Conservation (phyloP, 2,329 filamentous ascomycete genomes). For the Ascochyta lentis region DNA sequence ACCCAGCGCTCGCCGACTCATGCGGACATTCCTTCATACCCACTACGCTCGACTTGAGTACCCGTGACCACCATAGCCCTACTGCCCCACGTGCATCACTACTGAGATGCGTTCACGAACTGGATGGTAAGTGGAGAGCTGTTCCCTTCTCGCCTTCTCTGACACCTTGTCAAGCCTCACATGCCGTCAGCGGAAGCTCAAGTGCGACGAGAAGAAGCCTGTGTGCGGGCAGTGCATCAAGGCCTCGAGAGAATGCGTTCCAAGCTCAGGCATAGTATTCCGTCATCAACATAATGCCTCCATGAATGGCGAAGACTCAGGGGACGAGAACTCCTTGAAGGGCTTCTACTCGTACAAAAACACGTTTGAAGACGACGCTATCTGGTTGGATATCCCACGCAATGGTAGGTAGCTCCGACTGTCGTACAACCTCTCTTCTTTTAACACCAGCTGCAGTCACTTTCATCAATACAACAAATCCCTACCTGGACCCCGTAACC, state of each 20-base stretch:
- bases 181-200: conserved; percentile 67
- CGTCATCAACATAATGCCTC: conserved; percentile 74
- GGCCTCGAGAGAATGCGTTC: conserved; percentile 65
- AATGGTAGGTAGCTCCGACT: conserved; percentile 53
- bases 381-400: conserved; percentile 69
- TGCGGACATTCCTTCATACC: conserved; percentile 31
- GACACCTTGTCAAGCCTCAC: conserved; percentile 49
- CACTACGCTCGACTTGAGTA: conserved; percentile 31
- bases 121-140: conserved; percentile 43
- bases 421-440: background rate
- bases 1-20: conserved; percentile 32
- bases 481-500: conserved; percentile 60
- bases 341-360: conserved; percentile 72
- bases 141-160: background rate
- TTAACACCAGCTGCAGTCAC: conserved; percentile 54
- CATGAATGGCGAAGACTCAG: conserved; percentile 63
- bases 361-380: conserved; percentile 65
- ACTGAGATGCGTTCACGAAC: conserved; percentile 49
- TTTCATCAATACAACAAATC: conserved; percentile 68
- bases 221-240: conserved; percentile 67
- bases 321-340: conserved; percentile 58
- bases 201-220: conserved; percentile 69
- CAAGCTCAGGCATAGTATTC: conserved; percentile 69
- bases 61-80: conserved; percentile 19
- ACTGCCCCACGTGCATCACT: conserved; percentile 23